These are phyloP conservation scores for Pseudevernia furfuracea DNA, from an alignment of 495 filamentous ascomycete species.

Conservation along the genomic window DNA sequence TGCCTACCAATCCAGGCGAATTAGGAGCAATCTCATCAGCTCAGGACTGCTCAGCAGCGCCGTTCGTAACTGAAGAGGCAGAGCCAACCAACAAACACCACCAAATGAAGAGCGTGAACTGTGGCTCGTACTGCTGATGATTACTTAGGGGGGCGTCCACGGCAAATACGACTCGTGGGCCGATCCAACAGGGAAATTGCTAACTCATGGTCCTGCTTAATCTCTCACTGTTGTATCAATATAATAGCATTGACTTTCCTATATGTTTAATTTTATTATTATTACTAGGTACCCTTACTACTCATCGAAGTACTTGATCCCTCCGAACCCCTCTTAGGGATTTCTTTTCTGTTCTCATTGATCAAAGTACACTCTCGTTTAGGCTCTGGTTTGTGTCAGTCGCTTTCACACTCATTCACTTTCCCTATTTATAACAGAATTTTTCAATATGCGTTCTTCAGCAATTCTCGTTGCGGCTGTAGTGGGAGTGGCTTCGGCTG, in stretches of 20 bases:
- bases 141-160: not conserved
- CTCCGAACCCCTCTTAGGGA: not conserved
- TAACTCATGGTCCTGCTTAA: not conserved
- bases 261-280: not conserved
- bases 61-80: not conserved
- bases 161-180: not conserved
- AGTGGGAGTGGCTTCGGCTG: conserved; percentile 13
- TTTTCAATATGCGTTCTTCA: conserved; percentile 19
- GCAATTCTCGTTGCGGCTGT: conserved; percentile 12
- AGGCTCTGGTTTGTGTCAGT: not conserved
- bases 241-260: not conserved
- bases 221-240: not conserved
- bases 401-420: conserved; percentile 1
- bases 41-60: not conserved
- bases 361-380: conserved; percentile 19
- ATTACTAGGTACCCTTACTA: too few relatives aligned
- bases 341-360: not conserved
- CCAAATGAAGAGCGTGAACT: not conserved
- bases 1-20: not conserved
- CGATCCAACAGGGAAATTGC: not conserved
- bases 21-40: not conserved
- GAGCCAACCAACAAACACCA: not conserved
- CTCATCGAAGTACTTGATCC: not conserved
- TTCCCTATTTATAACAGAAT: not conserved
- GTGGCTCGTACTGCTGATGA: conserved; percentile 4